Percentiles rank a stretch among this genome's conserved stretches.
These are phyloP conservation scores for Pterocarpus santalinus DNA, from an alignment of 306 rosid species.

Conservation along the genomic window DNA sequence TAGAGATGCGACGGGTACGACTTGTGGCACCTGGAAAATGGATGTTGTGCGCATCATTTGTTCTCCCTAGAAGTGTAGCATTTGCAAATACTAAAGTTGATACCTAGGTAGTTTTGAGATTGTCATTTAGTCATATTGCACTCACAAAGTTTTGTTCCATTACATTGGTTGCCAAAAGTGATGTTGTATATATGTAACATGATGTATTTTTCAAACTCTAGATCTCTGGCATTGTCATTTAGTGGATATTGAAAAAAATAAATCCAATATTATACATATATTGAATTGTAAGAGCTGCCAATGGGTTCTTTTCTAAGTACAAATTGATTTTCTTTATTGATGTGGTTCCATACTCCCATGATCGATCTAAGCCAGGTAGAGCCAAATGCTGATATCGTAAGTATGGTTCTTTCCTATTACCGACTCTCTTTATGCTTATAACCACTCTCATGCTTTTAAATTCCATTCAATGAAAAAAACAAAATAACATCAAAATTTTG, in stretches of 20 bases:
- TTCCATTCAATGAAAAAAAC: neutral
- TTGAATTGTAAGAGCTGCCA: conserved; percentile 24
- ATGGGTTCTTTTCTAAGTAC: neutral
- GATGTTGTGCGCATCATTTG: conserved; percentile 93
- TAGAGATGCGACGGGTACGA: conserved; percentile 83
- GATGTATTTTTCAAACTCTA: neutral
- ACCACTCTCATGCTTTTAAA: neutral
- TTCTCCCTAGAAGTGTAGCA: conserved; percentile 84
- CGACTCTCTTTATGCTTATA: neutral
- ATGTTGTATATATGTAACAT: conserved; percentile 27
- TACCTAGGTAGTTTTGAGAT: conserved; percentile 46
- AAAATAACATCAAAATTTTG: neutral
- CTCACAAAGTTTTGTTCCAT: conserved; percentile 25
- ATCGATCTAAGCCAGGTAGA: neutral
- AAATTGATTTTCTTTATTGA: conserved; percentile 4
- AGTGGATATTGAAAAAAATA: conserved; percentile 1
- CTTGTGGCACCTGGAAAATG: conserved; percentile 96
- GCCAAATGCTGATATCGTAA: neutral
- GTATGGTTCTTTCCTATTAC: neutral
- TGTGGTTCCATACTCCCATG: neutral
- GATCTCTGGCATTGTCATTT: conserved; percentile 17
- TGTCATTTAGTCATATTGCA: conserved; percentile 14
- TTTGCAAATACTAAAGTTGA: conserved; percentile 58
- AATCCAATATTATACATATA: neutral
- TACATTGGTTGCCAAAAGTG: conserved; percentile 1